Evolutionary conservation across 2,329 filamentous ascomycete genomes (phyloP).

Genomic region (Exserohilum turcica): DNA sequence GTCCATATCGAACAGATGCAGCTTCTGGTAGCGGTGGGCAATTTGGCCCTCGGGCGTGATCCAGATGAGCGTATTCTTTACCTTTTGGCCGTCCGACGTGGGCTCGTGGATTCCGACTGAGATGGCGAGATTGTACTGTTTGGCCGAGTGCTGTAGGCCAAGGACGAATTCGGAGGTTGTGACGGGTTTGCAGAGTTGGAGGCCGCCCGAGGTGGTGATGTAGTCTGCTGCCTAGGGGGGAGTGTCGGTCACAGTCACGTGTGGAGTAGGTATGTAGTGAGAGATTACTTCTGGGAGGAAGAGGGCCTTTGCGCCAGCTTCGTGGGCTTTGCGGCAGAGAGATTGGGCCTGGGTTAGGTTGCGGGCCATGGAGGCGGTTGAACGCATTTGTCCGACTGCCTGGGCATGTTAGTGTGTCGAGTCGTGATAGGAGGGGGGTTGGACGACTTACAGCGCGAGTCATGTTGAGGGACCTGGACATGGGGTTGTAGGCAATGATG

Average conservation of each 20-base stretch:
- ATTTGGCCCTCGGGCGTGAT: slow-evolving; percentile 66
- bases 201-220: slow-evolving; percentile 71
- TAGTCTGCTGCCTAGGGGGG: slow-evolving; percentile 96
- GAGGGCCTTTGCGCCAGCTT: slow-evolving; percentile 78
- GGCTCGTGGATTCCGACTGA: slow-evolving; percentile 80
- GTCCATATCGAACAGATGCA: slow-evolving; percentile 83
- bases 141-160: slow-evolving; percentile 73
- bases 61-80: slow-evolving; percentile 71
- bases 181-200: slow-evolving; percentile 72
- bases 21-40: slow-evolving; percentile 76
- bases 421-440: neutral
- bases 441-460: slow-evolving; percentile 36
- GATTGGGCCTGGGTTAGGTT: slow-evolving; percentile 80
- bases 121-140: slow-evolving; percentile 68
- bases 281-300: slow-evolving; percentile 71
- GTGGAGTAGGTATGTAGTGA: neutral
- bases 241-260: neutral
- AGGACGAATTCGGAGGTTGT: slow-evolving; percentile 72
- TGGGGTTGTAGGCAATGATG: neutral
- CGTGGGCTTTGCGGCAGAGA: slow-evolving; percentile 73
- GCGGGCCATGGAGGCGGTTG: slow-evolving; percentile 74
- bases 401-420: slow-evolving; percentile 44
- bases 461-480: slow-evolving; percentile 34
- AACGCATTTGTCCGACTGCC: slow-evolving; percentile 90
- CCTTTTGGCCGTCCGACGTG: slow-evolving; percentile 53